phyloP scores from a whole-genome alignment of 2,329 filamentous ascomycete species.

The Tolypocladium album region DNA sequence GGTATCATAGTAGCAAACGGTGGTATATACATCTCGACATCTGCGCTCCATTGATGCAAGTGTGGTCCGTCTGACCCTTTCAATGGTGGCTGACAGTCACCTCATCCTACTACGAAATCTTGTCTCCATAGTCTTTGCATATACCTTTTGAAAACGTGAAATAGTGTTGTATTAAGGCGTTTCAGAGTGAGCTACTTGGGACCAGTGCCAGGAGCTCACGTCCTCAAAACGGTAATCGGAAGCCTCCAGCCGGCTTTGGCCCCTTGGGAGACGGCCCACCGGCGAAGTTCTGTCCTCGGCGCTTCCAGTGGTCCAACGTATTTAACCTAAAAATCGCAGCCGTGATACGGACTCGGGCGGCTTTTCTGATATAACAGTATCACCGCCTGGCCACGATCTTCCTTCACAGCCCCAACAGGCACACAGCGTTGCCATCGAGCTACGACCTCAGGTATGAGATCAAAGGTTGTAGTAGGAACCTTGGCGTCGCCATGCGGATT shows the following conservation, averaged over 20 bases:
- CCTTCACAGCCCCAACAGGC: not conserved
- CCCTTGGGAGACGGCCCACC: not conserved
- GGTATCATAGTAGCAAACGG: not conserved
- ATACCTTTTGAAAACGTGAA: not conserved
- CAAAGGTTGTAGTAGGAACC: not conserved
- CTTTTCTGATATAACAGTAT: not conserved
- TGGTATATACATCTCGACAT: not conserved
- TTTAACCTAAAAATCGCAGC: not conserved
- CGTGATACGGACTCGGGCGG: not conserved
- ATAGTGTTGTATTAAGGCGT: not conserved
- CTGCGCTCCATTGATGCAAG: not conserved
- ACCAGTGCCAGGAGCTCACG: not conserved
- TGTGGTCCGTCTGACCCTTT: not conserved
- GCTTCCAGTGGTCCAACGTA: not conserved
- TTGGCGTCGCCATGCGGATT: not conserved
- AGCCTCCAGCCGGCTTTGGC: not conserved
- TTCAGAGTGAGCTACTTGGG: not conserved
- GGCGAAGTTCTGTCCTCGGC: too few relatives aligned
- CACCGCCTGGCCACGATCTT: not conserved
- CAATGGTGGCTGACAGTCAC: not conserved
- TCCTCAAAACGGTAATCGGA: not conserved
- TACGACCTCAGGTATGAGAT: not conserved
- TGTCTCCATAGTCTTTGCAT: too few relatives aligned
- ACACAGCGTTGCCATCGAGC: not conserved
- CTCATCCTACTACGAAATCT: not conserved